Conservation (phyloP, 2,329 filamentous ascomycete genomes). For the Pseudocercospora eumusae region DNA sequence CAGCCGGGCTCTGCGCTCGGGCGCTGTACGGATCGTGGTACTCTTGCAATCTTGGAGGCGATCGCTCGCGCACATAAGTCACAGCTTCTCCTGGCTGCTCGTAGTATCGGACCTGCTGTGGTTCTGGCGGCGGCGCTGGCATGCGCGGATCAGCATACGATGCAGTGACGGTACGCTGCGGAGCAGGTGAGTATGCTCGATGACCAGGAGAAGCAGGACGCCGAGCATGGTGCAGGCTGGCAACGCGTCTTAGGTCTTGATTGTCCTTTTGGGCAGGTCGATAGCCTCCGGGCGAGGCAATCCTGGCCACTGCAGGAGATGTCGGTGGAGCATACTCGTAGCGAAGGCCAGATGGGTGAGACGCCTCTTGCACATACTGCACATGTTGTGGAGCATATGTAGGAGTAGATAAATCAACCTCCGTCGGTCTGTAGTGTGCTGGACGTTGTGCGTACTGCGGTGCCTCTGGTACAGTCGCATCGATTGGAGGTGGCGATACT, state of each 20-base stretch:
- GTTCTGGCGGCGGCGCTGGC: conserved; percentile 31
- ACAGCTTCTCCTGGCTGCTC: conserved; percentile 36
- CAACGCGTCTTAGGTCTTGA: conserved; percentile 51
- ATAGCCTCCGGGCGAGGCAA: conserved; percentile 42
- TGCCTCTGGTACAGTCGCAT: conserved; percentile 40
- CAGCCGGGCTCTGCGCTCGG: conserved; percentile 41
- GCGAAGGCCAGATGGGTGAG: conserved; percentile 42
- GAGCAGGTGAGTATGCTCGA: conserved; percentile 44
- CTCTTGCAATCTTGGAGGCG: conserved; percentile 38
- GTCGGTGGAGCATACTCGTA: conserved; percentile 46
- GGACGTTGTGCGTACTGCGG: conserved; percentile 44
- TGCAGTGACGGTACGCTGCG: conserved; percentile 46
- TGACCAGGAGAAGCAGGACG: conserved; percentile 48
- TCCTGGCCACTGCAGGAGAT: conserved; percentile 44
- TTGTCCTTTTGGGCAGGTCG: conserved; percentile 46
- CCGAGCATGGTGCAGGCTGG: conserved; percentile 51
- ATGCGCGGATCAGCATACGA: conserved; percentile 44
- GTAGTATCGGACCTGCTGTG: conserved; percentile 38
- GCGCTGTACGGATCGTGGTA: conserved; percentile 41
- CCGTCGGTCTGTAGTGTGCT: conserved; percentile 40
- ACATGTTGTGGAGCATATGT: conserved; percentile 44
- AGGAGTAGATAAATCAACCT: conserved; percentile 45
- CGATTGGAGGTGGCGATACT: conserved; percentile 60
- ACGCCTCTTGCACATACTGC: conserved; percentile 47
- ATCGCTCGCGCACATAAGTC: conserved; percentile 43